These are phyloP conservation scores for Trichoderma hamatum DNA, from an alignment of 2,329 filamentous ascomycete genomes.

Conservation along the genomic window DNA sequence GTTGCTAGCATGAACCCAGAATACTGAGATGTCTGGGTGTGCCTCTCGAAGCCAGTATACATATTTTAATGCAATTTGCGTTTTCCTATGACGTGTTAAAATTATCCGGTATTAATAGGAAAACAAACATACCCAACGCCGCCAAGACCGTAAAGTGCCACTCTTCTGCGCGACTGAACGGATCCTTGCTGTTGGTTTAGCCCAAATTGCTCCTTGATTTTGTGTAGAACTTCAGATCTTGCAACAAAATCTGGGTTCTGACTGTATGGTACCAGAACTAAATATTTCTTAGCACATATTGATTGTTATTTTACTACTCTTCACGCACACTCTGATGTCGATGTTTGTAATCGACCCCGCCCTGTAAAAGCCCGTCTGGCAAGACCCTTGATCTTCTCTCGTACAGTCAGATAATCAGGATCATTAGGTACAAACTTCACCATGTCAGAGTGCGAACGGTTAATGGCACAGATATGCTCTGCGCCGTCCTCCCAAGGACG, in stretches of 20 bases:
- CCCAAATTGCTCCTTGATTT: slow-evolving; percentile 23
- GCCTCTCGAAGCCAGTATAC: slow-evolving; percentile 32
- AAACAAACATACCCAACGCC: slow-evolving; percentile 18
- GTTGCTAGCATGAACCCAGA: slow-evolving; percentile 43
- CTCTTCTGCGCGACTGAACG: neutral
- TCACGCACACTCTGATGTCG: slow-evolving; percentile 23
- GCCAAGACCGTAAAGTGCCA: slow-evolving; percentile 15
- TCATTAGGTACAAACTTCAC: slow-evolving; percentile 34
- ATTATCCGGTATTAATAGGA: no score
- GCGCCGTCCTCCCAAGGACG: slow-evolving; percentile 32
- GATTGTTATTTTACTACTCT: neutral
- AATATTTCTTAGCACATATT: neutral
- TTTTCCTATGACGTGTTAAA: slow-evolving; percentile 4
- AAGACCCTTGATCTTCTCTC: slow-evolving; percentile 19
- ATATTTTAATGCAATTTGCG: slow-evolving; percentile 30
- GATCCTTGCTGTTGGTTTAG: neutral
- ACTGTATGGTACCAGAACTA: slow-evolving; percentile 27
- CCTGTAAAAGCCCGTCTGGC: slow-evolving; percentile 6
- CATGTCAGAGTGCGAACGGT: slow-evolving; percentile 31
- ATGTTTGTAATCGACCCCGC: neutral
- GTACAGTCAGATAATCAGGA: neutral
- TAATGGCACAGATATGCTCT: slow-evolving; percentile 32
- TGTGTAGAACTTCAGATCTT: slow-evolving; percentile 7
- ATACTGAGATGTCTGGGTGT: slow-evolving; percentile 35
- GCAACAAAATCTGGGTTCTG: slow-evolving; percentile 26